Conservation (phyloP, 257 asterid species). For the Nicotiana knightiana region DNA sequence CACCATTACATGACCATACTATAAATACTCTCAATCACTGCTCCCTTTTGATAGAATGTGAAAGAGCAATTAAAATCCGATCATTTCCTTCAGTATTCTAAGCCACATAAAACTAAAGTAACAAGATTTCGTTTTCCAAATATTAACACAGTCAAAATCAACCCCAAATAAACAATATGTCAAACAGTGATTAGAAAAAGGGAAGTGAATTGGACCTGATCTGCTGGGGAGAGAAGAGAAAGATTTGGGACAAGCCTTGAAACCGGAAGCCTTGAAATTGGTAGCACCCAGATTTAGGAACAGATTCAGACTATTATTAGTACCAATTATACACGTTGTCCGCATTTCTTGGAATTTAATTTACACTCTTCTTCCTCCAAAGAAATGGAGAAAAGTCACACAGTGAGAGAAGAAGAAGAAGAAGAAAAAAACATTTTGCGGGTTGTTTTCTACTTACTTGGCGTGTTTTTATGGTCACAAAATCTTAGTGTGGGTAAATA, state of each 20-base stretch:
- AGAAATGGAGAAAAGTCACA: background rate
- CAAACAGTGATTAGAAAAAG: background rate
- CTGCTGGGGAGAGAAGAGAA: background rate
- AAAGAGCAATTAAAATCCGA: background rate
- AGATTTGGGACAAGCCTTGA: conserved; percentile 7
- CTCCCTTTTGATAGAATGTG: background rate
- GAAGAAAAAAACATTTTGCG: background rate
- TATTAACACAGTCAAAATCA: background rate
- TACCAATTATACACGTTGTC: background rate
- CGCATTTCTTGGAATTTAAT: background rate
- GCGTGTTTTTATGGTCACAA: background rate
- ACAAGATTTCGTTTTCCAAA: background rate
- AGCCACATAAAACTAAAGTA: background rate
- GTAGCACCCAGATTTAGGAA: background rate
- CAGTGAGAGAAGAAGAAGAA: background rate
- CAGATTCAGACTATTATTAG: background rate
- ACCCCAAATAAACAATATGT: background rate
- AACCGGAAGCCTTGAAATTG: background rate
- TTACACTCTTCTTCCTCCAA: background rate
- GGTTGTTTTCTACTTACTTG: background rate
- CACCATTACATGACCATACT: background rate
- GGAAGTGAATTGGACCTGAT: conserved; percentile 1
- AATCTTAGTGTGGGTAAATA: background rate
- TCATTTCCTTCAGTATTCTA: background rate
- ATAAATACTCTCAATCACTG: background rate